Percentiles rank a stretch among this genome's conserved stretches.
Evolutionary conservation across 768 basidiomycete genomes (phyloP).

Genomic region (Auricularia heimuer): DNA sequence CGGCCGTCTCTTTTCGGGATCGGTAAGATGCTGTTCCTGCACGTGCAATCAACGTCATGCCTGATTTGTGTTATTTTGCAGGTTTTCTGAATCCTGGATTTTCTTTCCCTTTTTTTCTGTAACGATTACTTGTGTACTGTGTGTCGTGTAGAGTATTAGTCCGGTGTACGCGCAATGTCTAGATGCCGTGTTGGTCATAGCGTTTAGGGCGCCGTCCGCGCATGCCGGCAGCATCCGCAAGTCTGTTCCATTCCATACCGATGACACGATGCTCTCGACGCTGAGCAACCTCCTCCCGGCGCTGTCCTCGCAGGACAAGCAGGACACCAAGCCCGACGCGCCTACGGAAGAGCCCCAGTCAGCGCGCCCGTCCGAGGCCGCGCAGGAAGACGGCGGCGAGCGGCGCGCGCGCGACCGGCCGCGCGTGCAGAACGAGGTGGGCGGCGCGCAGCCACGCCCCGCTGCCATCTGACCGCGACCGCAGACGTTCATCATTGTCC

Average conservation of each 20-base stretch:
- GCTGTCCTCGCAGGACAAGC: not conserved
- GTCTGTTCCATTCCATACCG: not conserved
- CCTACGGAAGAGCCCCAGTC: not conserved
- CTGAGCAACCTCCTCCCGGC: not conserved
- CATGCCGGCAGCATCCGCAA: too few relatives aligned
- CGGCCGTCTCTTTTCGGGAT: slow-evolving; percentile 30
- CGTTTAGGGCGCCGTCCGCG: too few relatives aligned
- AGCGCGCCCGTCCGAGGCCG: not conserved
- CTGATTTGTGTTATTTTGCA: too few relatives aligned
- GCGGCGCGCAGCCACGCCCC: not conserved
- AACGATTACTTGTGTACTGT: too few relatives aligned
- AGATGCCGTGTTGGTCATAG: too few relatives aligned
- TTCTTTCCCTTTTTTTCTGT: too few relatives aligned
- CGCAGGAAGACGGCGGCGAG: not conserved
- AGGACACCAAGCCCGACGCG: not conserved
- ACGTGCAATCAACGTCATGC: not conserved
- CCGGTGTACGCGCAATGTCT: too few relatives aligned
- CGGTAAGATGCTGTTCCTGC: slow-evolving; percentile 25
- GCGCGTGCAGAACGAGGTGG: not conserved
- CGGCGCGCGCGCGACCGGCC: not conserved
- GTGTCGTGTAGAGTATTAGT: too few relatives aligned
- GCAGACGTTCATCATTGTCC: slow-evolving; percentile 86
- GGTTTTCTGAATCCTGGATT: too few relatives aligned
- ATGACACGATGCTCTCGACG: not conserved
- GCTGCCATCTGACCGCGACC: not conserved